These are phyloP conservation scores for Naganishia albida DNA, from an alignment of 1,284 basidiomycete genomes.

Conservation along the genomic window DNA sequence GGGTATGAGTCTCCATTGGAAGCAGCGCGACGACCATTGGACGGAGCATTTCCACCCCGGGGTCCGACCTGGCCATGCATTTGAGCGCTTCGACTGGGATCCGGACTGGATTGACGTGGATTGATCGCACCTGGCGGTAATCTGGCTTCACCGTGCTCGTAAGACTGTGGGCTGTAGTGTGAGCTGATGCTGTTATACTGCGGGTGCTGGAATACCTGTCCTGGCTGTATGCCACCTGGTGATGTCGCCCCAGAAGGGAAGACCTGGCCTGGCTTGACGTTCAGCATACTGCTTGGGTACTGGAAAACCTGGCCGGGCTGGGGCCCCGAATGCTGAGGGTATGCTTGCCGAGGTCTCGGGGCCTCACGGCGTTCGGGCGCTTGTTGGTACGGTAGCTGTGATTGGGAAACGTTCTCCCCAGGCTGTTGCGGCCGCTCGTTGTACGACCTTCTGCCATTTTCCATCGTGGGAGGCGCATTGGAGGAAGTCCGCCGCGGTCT, in stretches of 20 bases:
- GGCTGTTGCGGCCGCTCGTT: slow-evolving; percentile 9
- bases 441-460: slow-evolving; percentile 24
- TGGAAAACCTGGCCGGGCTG: slow-evolving; percentile 54
- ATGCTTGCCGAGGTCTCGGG: slow-evolving; percentile 26
- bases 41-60: not conserved
- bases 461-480: slow-evolving; percentile 25
- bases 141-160: slow-evolving; percentile 23
- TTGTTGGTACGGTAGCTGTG: slow-evolving; percentile 31
- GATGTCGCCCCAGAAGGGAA: slow-evolving; percentile 37
- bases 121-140: slow-evolving; percentile 42
- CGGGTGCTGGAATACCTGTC: slow-evolving; percentile 47
- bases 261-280: slow-evolving; percentile 42
- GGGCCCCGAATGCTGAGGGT: slow-evolving; percentile 36
- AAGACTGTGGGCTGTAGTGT: slow-evolving; percentile 24
- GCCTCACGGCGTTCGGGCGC: slow-evolving; percentile 26
- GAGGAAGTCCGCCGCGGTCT: slow-evolving; percentile 22
- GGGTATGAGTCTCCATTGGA: slow-evolving; percentile 22
- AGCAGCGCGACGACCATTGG: slow-evolving; percentile 10
- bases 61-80: not conserved
- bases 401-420: not conserved
- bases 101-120: slow-evolving; percentile 33
- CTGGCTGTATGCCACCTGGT: slow-evolving; percentile 32
- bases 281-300: slow-evolving; percentile 40
- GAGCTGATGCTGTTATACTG: slow-evolving; percentile 34
- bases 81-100: slow-evolving; percentile 16